Evolutionary conservation across 306 rosid genomes (phyloP), one percentile per base, ranked within the genome.

Genomic region (Fagus crenata): DNA sequence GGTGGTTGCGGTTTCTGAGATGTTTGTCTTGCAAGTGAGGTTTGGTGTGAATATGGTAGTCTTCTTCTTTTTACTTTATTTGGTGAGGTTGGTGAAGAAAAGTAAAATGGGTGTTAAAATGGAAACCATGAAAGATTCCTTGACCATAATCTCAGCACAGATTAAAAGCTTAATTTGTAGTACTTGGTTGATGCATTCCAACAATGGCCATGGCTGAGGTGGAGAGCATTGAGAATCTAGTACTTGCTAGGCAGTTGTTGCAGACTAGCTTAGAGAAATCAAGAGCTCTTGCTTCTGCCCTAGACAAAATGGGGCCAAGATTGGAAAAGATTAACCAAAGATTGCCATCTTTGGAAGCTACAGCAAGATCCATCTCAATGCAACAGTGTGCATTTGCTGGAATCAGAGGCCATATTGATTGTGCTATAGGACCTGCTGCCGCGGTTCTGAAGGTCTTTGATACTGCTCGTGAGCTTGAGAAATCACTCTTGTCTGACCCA

Each of bases 71-170:
- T 81, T 46, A 79, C 83, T 77, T 80, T 73, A 72, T 88, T 90
- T 77, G 95, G 84, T 88, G 91, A 84, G 98, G 89, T 90, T 89
- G 98, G 95, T 90, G 87, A 77, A 83, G 83, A 80, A 77, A 90
- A 84, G 87, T 80, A 55, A 69, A 82, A 49, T 64, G 71, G 81
- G 69, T 71, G 46, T 63, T 78, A 28, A 64, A 81, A 76, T 89
- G 86, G 89, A 85, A 86, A 86, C 86, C 78, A 85, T 35, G 69
- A 79, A 49, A 53, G 64, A 61, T 7, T 70, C 64, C 60, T 81
- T 87, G 78, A 75, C 75, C 70, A 22, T 6, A 7, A 33, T 56
- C 63, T 18, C n/a, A 32, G 36, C 2, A 3, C 11, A 9, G 37
- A 1, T 9, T 60, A 86, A 73, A 72, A 72, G 60, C 43, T 76